Conservation (phyloP, 768 basidiomycete species). For the Suillus tomentosus region DNA sequence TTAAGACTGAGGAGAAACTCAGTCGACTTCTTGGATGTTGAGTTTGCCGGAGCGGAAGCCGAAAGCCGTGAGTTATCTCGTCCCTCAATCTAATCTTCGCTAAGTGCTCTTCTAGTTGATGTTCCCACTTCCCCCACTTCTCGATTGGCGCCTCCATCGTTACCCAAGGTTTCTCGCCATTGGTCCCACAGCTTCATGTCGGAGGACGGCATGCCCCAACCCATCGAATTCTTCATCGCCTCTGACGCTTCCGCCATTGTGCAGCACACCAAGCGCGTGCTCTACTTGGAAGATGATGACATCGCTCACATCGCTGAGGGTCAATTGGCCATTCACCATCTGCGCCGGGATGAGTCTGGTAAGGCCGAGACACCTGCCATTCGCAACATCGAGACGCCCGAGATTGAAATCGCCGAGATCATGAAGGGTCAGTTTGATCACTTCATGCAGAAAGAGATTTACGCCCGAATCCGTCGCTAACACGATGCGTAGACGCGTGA, state of each 20-base stretch:
- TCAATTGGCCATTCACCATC: no score
- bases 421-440: slow-evolving; percentile 99
- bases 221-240: slow-evolving; percentile 99
- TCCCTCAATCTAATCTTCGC: neutral
- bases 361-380: slow-evolving; percentile 62
- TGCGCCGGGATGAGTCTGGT: no score
- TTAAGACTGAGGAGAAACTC: slow-evolving; percentile 99
- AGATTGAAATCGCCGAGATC: slow-evolving; percentile 99
- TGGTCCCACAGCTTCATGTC: slow-evolving; percentile 98
- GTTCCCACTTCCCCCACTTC: no score
- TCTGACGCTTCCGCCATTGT: slow-evolving; percentile 96
- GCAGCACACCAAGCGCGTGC: no score
- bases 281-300: no score
- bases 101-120: slow-evolving; percentile 30
- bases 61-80: slow-evolving; percentile 41
- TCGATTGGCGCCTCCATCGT: slow-evolving; percentile 67
- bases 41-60: slow-evolving; percentile 74
- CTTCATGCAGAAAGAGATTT: slow-evolving; percentile 99
- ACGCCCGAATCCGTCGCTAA: slow-evolving; percentile 98
- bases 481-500: slow-evolving; percentile 99
- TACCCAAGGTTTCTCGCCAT: slow-evolving; percentile 83
- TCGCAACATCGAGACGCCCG: slow-evolving; percentile 95
- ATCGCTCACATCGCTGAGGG: no score
- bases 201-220: slow-evolving; percentile 97
- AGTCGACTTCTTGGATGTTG: slow-evolving; percentile 99